phyloP scores from a whole-genome alignment of 2,329 filamentous ascomycete species.

The Xylaria digitata region DNA sequence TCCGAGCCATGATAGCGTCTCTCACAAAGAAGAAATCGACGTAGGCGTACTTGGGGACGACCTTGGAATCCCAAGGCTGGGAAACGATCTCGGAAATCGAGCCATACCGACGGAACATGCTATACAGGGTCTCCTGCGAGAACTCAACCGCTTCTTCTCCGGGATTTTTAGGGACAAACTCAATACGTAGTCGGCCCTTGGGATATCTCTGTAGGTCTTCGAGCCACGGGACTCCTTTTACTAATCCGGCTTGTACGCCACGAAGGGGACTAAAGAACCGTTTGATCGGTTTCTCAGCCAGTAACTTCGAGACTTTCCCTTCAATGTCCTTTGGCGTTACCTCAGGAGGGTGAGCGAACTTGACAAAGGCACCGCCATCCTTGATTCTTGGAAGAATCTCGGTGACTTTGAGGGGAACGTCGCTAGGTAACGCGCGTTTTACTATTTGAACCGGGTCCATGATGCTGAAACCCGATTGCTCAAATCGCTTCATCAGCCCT shows the following conservation, averaged over 20 bases:
- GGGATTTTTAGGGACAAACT: conserved; percentile 80
- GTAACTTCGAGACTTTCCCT: conserved; percentile 68
- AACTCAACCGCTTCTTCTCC: conserved; percentile 81
- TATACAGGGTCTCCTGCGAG: conserved; percentile 87
- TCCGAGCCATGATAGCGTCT: conserved; percentile 87
- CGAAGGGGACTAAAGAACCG: conserved; percentile 92
- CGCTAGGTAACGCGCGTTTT: conserved; percentile 71
- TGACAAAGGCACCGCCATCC: conserved; percentile 94
- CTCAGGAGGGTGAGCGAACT: conserved; percentile 50
- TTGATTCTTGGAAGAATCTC: conserved; percentile 87
- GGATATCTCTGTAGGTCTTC: conserved; percentile 91
- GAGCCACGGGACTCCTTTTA: conserved; percentile 89
- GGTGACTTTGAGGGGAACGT: conserved; percentile 74
- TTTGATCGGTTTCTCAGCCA: conserved; percentile 77
- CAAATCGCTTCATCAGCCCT: conserved; percentile 63
- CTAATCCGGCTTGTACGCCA: conserved; percentile 75
- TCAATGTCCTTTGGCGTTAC: conserved; percentile 66
- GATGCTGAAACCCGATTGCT: conserved; percentile 61
- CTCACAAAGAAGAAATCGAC: conserved; percentile 80
- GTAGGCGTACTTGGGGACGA: conserved; percentile 81
- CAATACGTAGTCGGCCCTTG: conserved; percentile 78
- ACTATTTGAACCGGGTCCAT: conserved; percentile 66
- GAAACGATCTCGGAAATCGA: conserved; percentile 87
- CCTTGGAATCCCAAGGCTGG: conserved; percentile 87
- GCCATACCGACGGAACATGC: conserved; percentile 87